Evolutionary conservation across 148 eudicot genomes (phyloP).

Genomic region (Nyssa sinensis): DNA sequence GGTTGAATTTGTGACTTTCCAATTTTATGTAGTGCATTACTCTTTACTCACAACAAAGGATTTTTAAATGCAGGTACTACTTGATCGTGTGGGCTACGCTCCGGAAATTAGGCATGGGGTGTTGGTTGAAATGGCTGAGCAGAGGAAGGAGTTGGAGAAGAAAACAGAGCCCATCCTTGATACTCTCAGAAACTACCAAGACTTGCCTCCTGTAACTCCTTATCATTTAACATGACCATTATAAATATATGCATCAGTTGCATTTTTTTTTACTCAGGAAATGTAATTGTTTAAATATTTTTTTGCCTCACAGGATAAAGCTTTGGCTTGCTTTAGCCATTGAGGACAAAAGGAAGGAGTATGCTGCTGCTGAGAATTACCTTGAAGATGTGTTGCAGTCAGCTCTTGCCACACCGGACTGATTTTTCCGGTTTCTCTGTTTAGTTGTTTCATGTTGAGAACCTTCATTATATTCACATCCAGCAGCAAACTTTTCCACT

Average conservation of each 20-base stretch:
- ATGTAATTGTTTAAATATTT: not conserved
- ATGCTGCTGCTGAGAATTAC: constrained; percentile 86
- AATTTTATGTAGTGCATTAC: too few relatives aligned
- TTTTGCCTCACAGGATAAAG: constrained; percentile 78
- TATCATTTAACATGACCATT: too few relatives aligned
- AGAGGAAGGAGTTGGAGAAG: constrained; percentile 86
- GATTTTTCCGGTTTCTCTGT: too few relatives aligned
- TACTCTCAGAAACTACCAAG: constrained; percentile 92
- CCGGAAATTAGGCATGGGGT: constrained; percentile 94
- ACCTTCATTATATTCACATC: too few relatives aligned
- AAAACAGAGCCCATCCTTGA: constrained; percentile 89
- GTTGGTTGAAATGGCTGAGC: constrained; percentile 90
- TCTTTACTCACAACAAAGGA: not conserved
- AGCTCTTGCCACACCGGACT: constrained; percentile 56
- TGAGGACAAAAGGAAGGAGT: constrained; percentile 87
- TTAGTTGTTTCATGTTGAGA: too few relatives aligned
- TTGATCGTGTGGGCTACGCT: constrained; percentile 81
- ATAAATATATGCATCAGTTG: too few relatives aligned
- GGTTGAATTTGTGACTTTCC: too few relatives aligned
- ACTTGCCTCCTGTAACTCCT: constrained; percentile 76
- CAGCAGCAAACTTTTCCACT: too few relatives aligned
- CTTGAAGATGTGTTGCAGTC: constrained; percentile 93
- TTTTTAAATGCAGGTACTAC: constrained; percentile 60
- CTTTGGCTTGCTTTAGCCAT: constrained; percentile 91
- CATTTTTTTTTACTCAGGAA: too few relatives aligned